A percentile compares a stretch with the other conserved stretches of the same genome.
These are phyloP conservation scores for Paraleonurus japonicus DNA, from an alignment of 257 asterid genomes.

Conservation along the genomic window DNA sequence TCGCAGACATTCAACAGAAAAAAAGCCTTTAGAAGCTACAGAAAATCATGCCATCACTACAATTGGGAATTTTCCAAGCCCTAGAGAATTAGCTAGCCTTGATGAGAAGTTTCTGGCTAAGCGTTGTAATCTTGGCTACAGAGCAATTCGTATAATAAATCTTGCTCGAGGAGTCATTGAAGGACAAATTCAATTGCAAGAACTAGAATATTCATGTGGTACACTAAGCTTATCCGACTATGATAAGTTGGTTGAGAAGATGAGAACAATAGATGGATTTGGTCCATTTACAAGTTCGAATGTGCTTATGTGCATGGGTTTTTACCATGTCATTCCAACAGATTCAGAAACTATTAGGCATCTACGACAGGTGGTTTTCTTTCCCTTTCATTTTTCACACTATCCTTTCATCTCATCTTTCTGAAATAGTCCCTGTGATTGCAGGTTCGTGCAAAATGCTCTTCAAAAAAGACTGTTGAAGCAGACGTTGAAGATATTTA, in stretches of 20 bases:
- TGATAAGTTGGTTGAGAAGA: slow-evolving; percentile 52
- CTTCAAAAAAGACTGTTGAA: slow-evolving; percentile 44
- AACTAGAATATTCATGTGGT: slow-evolving; percentile 46
- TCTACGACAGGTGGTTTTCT: slow-evolving; percentile 59
- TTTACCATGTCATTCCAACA: slow-evolving; percentile 75
- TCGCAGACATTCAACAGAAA: slow-evolving; percentile 20
- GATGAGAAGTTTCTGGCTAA: slow-evolving; percentile 53
- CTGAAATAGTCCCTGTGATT: not conserved
- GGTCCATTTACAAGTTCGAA: slow-evolving; percentile 87
- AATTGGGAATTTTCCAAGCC: slow-evolving; percentile 73
- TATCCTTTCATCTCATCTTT: not conserved
- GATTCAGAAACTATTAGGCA: slow-evolving; percentile 93
- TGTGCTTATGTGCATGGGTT: slow-evolving; percentile 88
- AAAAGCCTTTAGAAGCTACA: slow-evolving; percentile 18
- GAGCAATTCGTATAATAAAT: slow-evolving; percentile 71
- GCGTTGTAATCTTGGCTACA: slow-evolving; percentile 75
- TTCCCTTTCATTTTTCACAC: not conserved
- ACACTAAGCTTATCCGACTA: slow-evolving; percentile 40
- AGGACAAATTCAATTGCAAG: slow-evolving; percentile 53
- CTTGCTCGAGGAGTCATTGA: slow-evolving; percentile 62
- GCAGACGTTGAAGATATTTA: slow-evolving; percentile 60
- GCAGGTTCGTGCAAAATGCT: slow-evolving; percentile 65
- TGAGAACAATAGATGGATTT: slow-evolving; percentile 66
- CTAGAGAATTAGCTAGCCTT: slow-evolving; percentile 57
- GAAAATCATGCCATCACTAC: slow-evolving; percentile 7